A percentile compares a stretch with the other conserved stretches of the same genome.
Evolutionary conservation across 441 rosid species (phyloP).

Genomic region (Gossypium davidsonii): DNA sequence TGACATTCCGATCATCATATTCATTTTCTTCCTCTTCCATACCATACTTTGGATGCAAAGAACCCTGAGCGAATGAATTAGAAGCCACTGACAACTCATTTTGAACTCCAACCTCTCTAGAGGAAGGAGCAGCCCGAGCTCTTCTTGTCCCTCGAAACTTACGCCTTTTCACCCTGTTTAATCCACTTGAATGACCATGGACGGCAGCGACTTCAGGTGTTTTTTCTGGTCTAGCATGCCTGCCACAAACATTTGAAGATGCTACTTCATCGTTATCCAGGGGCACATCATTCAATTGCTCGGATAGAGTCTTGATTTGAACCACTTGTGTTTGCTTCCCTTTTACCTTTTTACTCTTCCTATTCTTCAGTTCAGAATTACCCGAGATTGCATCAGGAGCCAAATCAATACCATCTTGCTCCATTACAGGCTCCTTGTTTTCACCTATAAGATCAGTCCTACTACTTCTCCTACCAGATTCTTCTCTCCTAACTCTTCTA

Average conservation of each 20-base stretch:
- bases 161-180: constrained; percentile 56
- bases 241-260: constrained; percentile 59
- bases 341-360: constrained; percentile 39
- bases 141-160: constrained; percentile 69
- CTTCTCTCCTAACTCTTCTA: constrained; percentile 64
- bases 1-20: constrained; percentile 47
- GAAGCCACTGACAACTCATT: constrained; percentile 92
- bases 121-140: constrained; percentile 33
- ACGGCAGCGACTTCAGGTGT: constrained; percentile 30
- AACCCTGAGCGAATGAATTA: constrained; percentile 62
- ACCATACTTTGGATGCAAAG: constrained; percentile 31
- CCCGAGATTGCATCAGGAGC: constrained; percentile 39
- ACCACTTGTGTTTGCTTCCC: constrained; percentile 52
- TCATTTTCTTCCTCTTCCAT: constrained; percentile 50
- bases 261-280: constrained; percentile 70
- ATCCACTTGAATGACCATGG: constrained; percentile 37
- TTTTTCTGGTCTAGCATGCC: constrained; percentile 26
- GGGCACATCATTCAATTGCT: constrained; percentile 53
- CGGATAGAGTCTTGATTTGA: constrained; percentile 55
- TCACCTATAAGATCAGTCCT: constrained; percentile 36
- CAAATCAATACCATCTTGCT: constrained; percentile 33
- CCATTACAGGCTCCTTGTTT: constrained; percentile 27
- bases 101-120: constrained; percentile 53
- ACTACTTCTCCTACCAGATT: constrained; percentile 46
- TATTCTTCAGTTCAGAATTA: constrained; percentile 47